phyloP scores from a whole-genome alignment of 345 rosid species.

The Eucalyptus brandiana region DNA sequence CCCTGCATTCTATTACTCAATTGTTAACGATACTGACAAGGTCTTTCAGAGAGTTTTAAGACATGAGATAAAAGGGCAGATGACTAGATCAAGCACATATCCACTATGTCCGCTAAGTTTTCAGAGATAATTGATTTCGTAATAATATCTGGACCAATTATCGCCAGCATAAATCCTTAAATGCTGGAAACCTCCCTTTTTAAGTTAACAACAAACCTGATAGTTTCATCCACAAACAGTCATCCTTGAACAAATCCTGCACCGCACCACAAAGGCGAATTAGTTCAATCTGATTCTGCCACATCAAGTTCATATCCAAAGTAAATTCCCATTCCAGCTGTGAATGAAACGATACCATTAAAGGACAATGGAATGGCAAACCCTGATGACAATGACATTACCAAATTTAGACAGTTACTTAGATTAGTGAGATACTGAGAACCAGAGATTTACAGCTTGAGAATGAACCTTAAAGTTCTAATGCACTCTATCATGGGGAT shows the following conservation, averaged over 20 bases:
- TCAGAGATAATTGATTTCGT: not conserved
- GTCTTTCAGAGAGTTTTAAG: not conserved
- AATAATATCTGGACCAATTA: not conserved
- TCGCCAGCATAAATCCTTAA: not conserved
- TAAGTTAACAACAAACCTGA: not conserved
- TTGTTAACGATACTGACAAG: not conserved
- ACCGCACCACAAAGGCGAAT: not conserved
- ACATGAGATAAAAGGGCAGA: not conserved
- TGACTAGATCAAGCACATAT: not conserved
- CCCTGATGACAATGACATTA: not conserved
- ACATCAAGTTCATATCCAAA: not conserved
- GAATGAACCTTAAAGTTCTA: not conserved
- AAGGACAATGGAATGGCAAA: not conserved
- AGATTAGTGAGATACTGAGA: not conserved
- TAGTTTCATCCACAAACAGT: not conserved
- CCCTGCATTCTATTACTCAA: not conserved
- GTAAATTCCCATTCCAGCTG: not conserved
- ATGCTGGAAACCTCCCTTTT: not conserved
- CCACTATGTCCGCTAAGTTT: not conserved
- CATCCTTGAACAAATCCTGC: not conserved
- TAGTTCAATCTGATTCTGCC: not conserved
- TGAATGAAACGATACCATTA: not conserved
- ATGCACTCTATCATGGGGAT: not conserved
- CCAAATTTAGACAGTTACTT: not conserved
- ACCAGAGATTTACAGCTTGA: not conserved